Percentiles rank a stretch among this genome's conserved stretches.
phyloP scores from a whole-genome alignment of 1,139 yeast species.

The Taphrina deformans region DNA sequence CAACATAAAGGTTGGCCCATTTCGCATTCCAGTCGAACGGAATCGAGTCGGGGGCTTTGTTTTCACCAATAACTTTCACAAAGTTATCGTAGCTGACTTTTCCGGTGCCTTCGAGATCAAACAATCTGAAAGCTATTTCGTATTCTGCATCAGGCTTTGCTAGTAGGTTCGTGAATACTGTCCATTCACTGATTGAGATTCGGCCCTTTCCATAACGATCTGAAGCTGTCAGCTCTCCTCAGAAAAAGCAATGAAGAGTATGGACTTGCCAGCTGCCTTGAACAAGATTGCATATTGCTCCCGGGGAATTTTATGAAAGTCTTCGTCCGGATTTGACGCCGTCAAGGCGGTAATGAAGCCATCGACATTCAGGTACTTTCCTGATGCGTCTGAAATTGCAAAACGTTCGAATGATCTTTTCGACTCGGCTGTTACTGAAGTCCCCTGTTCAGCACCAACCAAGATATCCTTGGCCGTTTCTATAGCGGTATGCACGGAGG shows the following conservation, averaged over 20 bases:
- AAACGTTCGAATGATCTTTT: constrained; percentile 24
- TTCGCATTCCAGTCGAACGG: constrained; percentile 51
- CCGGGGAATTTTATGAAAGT: constrained; percentile 49
- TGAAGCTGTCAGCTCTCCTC: neutral
- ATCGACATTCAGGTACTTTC: constrained; percentile 2
- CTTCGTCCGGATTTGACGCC: constrained; percentile 43
- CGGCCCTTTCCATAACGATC: constrained; percentile 16
- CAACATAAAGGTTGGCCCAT: constrained; percentile 51
- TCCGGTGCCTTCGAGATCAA: constrained; percentile 49
- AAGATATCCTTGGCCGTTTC: constrained; percentile 24
- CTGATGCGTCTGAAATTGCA: constrained; percentile 9
- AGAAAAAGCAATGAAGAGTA: constrained; percentile 18
- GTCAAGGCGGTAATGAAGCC: constrained; percentile 29
- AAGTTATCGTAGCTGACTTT: constrained; percentile 49
- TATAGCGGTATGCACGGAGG: neutral
- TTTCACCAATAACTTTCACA: constrained; percentile 46
- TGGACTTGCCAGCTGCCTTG: constrained; percentile 48
- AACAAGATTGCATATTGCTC: constrained; percentile 51
- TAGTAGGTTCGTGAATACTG: constrained; percentile 30
- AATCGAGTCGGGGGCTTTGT: constrained; percentile 46
- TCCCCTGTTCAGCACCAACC: constrained; percentile 22
- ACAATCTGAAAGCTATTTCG: constrained; percentile 51
- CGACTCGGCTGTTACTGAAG: constrained; percentile 25
- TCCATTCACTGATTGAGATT: constrained; percentile 27
- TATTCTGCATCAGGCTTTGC: constrained; percentile 45